Conservation (phyloP, 805 yeast genomes). For the Candida easanensis region DNA sequence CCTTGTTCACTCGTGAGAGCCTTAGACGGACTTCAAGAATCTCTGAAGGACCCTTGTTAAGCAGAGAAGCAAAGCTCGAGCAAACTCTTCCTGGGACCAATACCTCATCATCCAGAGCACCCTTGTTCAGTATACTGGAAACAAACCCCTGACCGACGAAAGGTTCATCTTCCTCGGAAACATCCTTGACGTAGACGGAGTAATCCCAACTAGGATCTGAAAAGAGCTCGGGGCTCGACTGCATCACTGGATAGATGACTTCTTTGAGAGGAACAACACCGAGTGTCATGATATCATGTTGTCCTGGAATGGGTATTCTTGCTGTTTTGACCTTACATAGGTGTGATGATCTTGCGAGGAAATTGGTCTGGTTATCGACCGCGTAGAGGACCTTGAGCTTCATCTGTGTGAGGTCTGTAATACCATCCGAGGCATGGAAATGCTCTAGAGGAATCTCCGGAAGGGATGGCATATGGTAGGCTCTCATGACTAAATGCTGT, state of each 20-base stretch:
- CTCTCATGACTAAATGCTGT: constrained; percentile 21
- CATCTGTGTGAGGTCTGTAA: constrained; percentile 22
- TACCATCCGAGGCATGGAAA: constrained; percentile 8
- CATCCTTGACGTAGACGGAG: constrained; percentile 45
- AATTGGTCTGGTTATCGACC: constrained; percentile 40
- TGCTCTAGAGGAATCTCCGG: constrained; percentile 28
- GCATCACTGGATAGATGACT: constrained; percentile 41
- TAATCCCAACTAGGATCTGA: constrained; percentile 38
- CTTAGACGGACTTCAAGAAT: constrained; percentile 58
- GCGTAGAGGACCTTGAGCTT: constrained; percentile 39
- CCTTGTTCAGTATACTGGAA: constrained; percentile 30
- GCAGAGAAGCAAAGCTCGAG: constrained; percentile 50
- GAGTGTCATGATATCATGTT: constrained; percentile 39
- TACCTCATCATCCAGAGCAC: constrained; percentile 24
- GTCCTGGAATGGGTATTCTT: constrained; percentile 42
- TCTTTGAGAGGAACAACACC: constrained; percentile 43
- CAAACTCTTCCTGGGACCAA: constrained; percentile 57
- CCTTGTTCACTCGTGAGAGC: constrained; percentile 30
- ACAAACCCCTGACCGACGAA: constrained; percentile 44
- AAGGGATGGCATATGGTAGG: constrained; percentile 30
- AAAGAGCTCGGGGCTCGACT: constrained; percentile 46
- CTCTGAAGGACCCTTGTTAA: constrained; percentile 37
- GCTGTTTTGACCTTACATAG: constrained; percentile 39
- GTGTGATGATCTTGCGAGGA: constrained; percentile 37
- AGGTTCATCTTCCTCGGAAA: constrained; percentile 52